Base-by-base conservation (phyloP, 768 basidiomycete species). In the Amanita rimosa region DNA sequence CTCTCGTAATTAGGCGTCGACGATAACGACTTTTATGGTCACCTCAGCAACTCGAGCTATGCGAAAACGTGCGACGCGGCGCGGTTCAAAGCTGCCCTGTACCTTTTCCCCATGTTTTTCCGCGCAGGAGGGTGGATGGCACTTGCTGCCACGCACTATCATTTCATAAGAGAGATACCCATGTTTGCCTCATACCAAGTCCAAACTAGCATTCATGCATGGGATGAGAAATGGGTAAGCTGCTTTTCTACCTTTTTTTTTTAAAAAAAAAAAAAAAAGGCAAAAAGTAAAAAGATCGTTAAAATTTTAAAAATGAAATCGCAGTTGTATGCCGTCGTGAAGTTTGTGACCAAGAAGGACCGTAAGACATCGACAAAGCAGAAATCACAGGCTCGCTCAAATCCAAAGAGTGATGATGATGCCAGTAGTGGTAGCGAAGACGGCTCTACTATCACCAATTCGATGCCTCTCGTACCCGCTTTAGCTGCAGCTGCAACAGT, bases 201-300 rank as follows among this genome's bases (percentile, higher is more conserved):
- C 8, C 68, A 79, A 35, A 57, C 75, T 9, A 67, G 60, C 19
- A 62, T 85, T 2, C 79, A 66, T 9, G 65, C 72, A 4, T 89
- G 86, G 86, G 85, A 86, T 46, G 64, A 79, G 29, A 89, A 89
- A 75, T 88, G 85, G 85, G 85, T 83, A 55, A 40, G 77, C 63
- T 8, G 7, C 27, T 8, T 27, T 27, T 24, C 22, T n/a, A n/a
- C 22, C 8, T 27, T 27, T 27, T 8, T 9, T 27, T 26, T 26
- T n/a, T n/a, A n/a, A n/a, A n/a, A n/a, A n/a, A n/a, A n/a, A n/a
- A n/a, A n/a, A n/a, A n/a, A n/a, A n/a, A n/a, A n/a, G n/a, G n/a
- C n/a, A n/a, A n/a, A n/a, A n/a, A n/a, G n/a, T n/a, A n/a, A 26
- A 26, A 7, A 6, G 4, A 14, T 29, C 27, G 27, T 31, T 8